phyloP scores from a whole-genome alignment of 2,329 filamentous ascomycete genomes.

The Colletotrichum paranaense region DNA sequence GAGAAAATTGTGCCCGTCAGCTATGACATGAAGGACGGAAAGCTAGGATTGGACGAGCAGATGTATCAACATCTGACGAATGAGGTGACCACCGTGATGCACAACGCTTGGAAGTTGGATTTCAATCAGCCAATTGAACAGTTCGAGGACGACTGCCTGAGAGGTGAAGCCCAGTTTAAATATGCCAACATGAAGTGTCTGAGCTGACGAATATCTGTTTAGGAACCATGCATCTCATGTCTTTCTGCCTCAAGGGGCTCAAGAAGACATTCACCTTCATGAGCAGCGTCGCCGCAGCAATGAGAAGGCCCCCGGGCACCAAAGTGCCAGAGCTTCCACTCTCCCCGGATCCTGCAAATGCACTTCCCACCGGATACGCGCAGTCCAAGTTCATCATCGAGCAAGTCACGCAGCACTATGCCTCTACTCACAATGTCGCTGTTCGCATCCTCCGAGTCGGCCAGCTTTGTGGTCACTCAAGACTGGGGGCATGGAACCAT shows the following conservation, averaged over 20 bases:
- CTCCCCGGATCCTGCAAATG: neutral
- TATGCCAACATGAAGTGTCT: accelerated
- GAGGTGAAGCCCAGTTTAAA: neutral
- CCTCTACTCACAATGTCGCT: neutral
- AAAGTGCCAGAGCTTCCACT: slow-evolving; percentile 1
- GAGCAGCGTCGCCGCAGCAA: slow-evolving; percentile 30
- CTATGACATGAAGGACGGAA: slow-evolving; percentile 13
- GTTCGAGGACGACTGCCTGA: slow-evolving; percentile 12
- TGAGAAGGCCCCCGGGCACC: neutral
- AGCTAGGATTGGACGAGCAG: neutral
- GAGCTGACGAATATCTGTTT: neutral
- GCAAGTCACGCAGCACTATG: slow-evolving; percentile 10
- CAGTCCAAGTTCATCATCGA: slow-evolving; percentile 28
- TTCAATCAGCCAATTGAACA: slow-evolving; percentile 28
- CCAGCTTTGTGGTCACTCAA: slow-evolving; percentile 17
- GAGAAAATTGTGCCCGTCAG: slow-evolving; percentile 4
- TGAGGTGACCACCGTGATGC: slow-evolving; percentile 19
- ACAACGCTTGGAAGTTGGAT: slow-evolving; percentile 29
- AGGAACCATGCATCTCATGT: slow-evolving; percentile 24
- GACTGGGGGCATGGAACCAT: slow-evolving; percentile 1
- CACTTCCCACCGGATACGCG: slow-evolving; percentile 17
- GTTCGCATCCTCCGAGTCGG: slow-evolving; percentile 7
- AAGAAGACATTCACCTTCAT: slow-evolving; percentile 17
- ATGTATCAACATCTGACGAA: neutral
- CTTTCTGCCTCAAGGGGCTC: neutral